Percentiles rank a stretch among this genome's conserved stretches.
Conservation (phyloP, 1,284 basidiomycete genomes). For the Sutorius eximius region DNA sequence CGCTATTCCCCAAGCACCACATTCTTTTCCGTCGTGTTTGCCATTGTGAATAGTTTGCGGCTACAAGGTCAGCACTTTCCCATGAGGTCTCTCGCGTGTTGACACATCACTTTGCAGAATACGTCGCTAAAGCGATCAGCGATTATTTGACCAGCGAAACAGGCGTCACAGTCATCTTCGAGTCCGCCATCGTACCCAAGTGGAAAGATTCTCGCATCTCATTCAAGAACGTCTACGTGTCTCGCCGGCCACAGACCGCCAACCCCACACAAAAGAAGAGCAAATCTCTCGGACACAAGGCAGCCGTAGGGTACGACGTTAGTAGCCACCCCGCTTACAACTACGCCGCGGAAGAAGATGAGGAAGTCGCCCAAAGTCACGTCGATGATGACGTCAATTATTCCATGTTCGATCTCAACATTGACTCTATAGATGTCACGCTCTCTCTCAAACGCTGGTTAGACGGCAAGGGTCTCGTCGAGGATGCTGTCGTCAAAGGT, state of each 20-base stretch:
- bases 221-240: slow-evolving; percentile 96
- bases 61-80: slow-evolving; percentile 65
- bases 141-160: slow-evolving; percentile 93
- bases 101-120: slow-evolving; percentile 51
- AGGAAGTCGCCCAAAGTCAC: slow-evolving; percentile 24
- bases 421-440: slow-evolving; percentile 95
- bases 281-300: slow-evolving; percentile 42
- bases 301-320: slow-evolving; percentile 71
- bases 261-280: slow-evolving; percentile 17
- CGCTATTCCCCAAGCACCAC: slow-evolving; percentile 65
- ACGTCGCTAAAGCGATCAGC: slow-evolving; percentile 86
- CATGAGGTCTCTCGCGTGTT: background rate
- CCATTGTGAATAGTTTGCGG: slow-evolving; percentile 86
- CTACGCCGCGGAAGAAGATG: slow-evolving; percentile 55
- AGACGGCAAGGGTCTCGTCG: slow-evolving; percentile 91
- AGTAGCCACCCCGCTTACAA: slow-evolving; percentile 73
- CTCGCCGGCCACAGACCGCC: slow-evolving; percentile 61
- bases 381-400: slow-evolving; percentile 64
- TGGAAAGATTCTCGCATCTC: slow-evolving; percentile 96
- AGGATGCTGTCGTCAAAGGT: slow-evolving; percentile 90
- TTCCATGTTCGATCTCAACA: slow-evolving; percentile 87
- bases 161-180: slow-evolving; percentile 93
- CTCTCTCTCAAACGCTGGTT: slow-evolving; percentile 93
- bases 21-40: slow-evolving; percentile 93
- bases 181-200: slow-evolving; percentile 96